These are phyloP conservation scores for Protomyces inouyei DNA, from an alignment of 1,139 yeast species.

Conservation along the genomic window DNA sequence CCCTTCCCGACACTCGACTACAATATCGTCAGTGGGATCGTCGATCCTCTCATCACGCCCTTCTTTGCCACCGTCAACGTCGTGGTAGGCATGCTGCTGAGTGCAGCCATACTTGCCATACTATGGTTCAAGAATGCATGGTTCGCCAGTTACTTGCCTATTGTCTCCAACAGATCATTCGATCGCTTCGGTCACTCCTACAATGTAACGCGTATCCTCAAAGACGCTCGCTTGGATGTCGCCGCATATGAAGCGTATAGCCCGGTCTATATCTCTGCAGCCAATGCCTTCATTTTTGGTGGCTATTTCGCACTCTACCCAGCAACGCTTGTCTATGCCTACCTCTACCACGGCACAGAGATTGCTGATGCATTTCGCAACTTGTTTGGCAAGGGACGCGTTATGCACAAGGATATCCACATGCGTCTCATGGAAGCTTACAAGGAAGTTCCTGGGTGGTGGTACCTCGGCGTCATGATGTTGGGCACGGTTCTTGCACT, in stretches of 20 bases:
- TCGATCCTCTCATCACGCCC: conserved; percentile 55
- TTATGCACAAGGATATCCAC: conserved; percentile 9
- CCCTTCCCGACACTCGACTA: conserved; percentile 52
- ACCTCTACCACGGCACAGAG: conserved; percentile 54
- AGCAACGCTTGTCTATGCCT: conserved; percentile 52
- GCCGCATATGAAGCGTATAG: conserved; percentile 53
- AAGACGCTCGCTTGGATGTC: conserved; percentile 47
- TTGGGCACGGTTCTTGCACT: conserved; percentile 50
- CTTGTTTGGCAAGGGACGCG: background rate
- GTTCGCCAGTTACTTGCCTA: conserved; percentile 42
- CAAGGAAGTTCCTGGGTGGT: conserved; percentile 56
- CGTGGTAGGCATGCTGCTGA: conserved; percentile 8
- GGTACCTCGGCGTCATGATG: conserved; percentile 51
- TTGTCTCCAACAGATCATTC: conserved; percentile 42
- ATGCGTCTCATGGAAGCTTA: conserved; percentile 12
- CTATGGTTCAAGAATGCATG: conserved; percentile 49
- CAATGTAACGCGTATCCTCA: conserved; percentile 47
- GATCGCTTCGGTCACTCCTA: conserved; percentile 48
- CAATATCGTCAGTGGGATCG: conserved; percentile 38
- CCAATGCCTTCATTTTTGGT: conserved; percentile 57
- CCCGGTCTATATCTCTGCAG: conserved; percentile 58
- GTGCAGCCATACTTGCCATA: conserved; percentile 49
- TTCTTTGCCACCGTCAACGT: conserved; percentile 33
- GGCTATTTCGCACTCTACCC: conserved; percentile 58
- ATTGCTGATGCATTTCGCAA: conserved; percentile 43